Base-by-base conservation (phyloP, 116 monocot genomes). In the Papilionanthe hybrid region DNA sequence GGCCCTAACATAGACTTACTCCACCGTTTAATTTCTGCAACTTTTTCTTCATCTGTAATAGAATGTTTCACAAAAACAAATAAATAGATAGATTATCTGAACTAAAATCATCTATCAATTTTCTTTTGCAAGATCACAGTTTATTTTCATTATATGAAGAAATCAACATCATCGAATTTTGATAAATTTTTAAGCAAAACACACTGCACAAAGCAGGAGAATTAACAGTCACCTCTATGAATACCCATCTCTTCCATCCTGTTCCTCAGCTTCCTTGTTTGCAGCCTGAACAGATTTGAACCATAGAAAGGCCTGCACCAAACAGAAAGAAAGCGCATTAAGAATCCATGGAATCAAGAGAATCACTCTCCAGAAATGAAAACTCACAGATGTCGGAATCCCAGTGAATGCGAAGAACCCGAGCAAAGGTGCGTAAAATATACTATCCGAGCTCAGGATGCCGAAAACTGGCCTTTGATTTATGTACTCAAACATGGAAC, bases 381-480 rank as follows among this genome's bases (percentile, higher is more conserved):
- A 50, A 83, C 89, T 85, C 86, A 97, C 94, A 49, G 96, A 92
- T n/a, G 91, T 81, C 7, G 97, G 94, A 77, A 97, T 86, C 19
- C 97, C 94, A 7, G 97, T 91, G 68, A 97, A 81, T 55, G 79
- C 87, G 78, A 97, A 97, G 84, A 97, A 97, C 6, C 92, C 97
- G 11, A 97, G 94, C 57, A 97, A 44, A 17, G 97, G 97, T 41
- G 92, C 89, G 78, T 94, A 97, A 37, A 97, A 91, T 1, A 88
- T 45, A 66, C 89, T 94, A 45, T 97, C 97, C 3, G 92, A 82
- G 47, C 77, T 84, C 63, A 98, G 1, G 32, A 94, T 28, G 4
- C 98, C 98, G 87, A 98, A 98, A 12, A 98, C 87, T 27, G 98
- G 98, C 20, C 83, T 93, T 82, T 98, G 85, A 78, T 95, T 98